Conservation (phyloP, 1,139 yeast genomes). For the Suhomyces wounanorum region DNA sequence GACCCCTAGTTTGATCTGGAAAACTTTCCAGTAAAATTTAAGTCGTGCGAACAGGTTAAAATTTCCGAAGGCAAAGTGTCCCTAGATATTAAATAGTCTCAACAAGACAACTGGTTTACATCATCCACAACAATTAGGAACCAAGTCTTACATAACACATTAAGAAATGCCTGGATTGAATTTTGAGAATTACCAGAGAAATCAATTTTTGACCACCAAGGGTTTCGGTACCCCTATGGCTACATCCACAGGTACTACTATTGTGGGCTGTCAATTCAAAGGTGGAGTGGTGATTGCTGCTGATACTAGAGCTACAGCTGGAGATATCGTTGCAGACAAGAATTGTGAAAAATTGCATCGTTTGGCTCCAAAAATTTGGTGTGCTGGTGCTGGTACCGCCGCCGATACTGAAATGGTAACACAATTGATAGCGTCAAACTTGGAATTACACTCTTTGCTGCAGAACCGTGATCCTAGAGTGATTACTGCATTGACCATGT, state of each 20-base stretch:
- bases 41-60: slow-evolving; percentile 14
- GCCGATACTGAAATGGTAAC: slow-evolving; percentile 99
- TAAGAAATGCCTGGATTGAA: slow-evolving; percentile 78
- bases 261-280: slow-evolving; percentile 89
- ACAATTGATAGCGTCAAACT: slow-evolving; percentile 83
- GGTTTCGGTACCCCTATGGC: slow-evolving; percentile 83
- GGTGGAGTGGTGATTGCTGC: slow-evolving; percentile 98
- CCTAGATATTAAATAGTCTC: neutral
- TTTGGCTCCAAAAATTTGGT: slow-evolving; percentile 93
- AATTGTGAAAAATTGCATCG: slow-evolving; percentile 96
- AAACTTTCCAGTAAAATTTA: neutral
- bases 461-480: slow-evolving; percentile 89
- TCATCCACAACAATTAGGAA: neutral
- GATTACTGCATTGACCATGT: slow-evolving; percentile 86
- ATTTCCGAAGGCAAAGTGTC: slow-evolving; percentile 18
- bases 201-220: slow-evolving; percentile 64
- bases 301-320: slow-evolving; percentile 97
- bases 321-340: slow-evolving; percentile 95
- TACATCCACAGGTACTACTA: slow-evolving; percentile 97
- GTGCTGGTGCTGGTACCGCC: slow-evolving; percentile 99
- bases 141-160: neutral
- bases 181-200: slow-evolving; percentile 92
- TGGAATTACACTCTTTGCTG: slow-evolving; percentile 84
- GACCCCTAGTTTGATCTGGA: neutral
- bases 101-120: neutral